These are phyloP conservation scores for Yamadazyma atlantica DNA, from an alignment of 1,139 yeast species.

Conservation along the genomic window DNA sequence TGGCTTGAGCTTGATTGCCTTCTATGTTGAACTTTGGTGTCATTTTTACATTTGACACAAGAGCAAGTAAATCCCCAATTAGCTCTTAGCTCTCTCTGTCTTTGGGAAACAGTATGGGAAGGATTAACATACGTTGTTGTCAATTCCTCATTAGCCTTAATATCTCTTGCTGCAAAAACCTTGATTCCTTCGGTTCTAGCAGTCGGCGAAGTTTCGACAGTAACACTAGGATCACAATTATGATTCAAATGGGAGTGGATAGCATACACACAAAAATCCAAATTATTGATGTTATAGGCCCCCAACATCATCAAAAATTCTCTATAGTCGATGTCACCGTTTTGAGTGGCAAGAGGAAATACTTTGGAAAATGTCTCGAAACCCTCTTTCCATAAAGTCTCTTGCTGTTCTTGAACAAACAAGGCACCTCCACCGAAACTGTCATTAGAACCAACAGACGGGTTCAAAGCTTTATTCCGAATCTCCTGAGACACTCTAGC, in stretches of 20 bases:
- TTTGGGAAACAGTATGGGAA: slow-evolving; percentile 55
- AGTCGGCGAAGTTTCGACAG: slow-evolving; percentile 48
- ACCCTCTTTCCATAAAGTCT: slow-evolving; percentile 61
- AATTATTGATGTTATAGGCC: slow-evolving; percentile 69
- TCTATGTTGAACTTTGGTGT: slow-evolving; percentile 41
- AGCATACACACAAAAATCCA: slow-evolving; percentile 61
- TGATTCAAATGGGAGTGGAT: slow-evolving; percentile 75
- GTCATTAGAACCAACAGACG: slow-evolving; percentile 59
- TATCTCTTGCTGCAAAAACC: slow-evolving; percentile 58
- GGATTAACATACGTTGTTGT: slow-evolving; percentile 73
- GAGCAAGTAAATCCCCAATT: slow-evolving; percentile 83
- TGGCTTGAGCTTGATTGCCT: slow-evolving; percentile 30
- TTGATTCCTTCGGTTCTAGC: slow-evolving; percentile 55
- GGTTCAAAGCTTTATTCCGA: slow-evolving; percentile 59
- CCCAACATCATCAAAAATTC: slow-evolving; percentile 66
- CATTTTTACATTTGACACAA: slow-evolving; percentile 66
- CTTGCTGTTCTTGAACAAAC: slow-evolving; percentile 57
- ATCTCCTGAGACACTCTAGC: slow-evolving; percentile 70
- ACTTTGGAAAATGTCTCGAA: slow-evolving; percentile 48
- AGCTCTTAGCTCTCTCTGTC: slow-evolving; percentile 68
- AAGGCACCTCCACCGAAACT: slow-evolving; percentile 48
- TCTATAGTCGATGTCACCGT: slow-evolving; percentile 42
- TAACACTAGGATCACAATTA: slow-evolving; percentile 70
- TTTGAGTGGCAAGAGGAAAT: slow-evolving; percentile 39
- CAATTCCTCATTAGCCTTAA: slow-evolving; percentile 66